Evolutionary conservation across 148 eudicot genomes (phyloP).

Genomic region (Fagopyrum esculentum): DNA sequence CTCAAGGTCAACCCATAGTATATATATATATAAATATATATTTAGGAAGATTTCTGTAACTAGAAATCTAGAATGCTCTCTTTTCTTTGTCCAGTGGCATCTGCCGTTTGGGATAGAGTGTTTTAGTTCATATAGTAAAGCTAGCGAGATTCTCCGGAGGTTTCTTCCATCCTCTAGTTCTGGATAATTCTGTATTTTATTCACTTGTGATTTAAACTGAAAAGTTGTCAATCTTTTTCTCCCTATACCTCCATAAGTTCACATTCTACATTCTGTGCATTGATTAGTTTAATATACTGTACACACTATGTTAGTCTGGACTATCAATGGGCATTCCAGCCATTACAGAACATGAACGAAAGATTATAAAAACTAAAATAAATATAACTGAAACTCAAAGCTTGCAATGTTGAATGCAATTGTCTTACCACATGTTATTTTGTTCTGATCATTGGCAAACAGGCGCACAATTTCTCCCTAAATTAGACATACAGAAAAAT

Average conservation of each 20-base stretch:
- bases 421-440: conserved; percentile 80
- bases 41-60: background rate
- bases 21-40: background rate
- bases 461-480: conserved; percentile 81
- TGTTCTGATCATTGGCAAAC: conserved; percentile 77
- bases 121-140: background rate
- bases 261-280: background rate
- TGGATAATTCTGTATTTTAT: background rate
- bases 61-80: background rate
- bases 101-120: background rate
- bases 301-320: background rate
- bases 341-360: background rate
- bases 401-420: conserved; percentile 8
- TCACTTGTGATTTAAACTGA: background rate
- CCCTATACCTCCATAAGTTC: background rate
- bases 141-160: background rate
- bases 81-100: background rate
- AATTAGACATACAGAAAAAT: conserved; percentile 13
- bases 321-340: background rate
- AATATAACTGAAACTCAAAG: background rate
- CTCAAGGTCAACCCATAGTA: background rate
- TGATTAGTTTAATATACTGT: background rate
- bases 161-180: background rate
- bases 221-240: background rate
- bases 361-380: background rate